These are phyloP conservation scores for Pseudocercospora macadamiae DNA, from an alignment of 2,329 filamentous ascomycete genomes.

Conservation along the genomic window DNA sequence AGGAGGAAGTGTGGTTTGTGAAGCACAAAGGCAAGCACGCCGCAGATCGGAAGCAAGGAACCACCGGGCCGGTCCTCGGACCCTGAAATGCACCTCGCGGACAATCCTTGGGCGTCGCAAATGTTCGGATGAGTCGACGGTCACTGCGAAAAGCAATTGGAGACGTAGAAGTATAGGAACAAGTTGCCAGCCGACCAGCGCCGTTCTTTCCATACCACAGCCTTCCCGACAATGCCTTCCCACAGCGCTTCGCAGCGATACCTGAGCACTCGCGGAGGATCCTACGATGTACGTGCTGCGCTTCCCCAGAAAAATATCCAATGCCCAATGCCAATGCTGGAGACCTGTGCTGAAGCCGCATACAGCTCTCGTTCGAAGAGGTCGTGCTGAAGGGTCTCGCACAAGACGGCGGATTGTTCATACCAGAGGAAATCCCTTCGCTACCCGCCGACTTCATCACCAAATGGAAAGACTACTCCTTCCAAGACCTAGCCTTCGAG, in stretches of 20 bases:
- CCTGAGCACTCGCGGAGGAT: slow-evolving; percentile 64
- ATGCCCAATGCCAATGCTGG: neutral
- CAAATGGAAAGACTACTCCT: slow-evolving; percentile 76
- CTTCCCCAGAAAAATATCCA: slow-evolving; percentile 4
- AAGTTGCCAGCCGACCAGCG: neutral
- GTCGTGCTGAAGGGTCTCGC: slow-evolving; percentile 89
- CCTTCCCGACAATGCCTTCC: slow-evolving; percentile 28
- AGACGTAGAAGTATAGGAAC: neutral
- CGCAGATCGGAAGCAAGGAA: too few species aligned
- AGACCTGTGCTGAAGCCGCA: slow-evolving; percentile 34
- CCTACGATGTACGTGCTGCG: slow-evolving; percentile 58
- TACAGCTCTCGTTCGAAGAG: slow-evolving; percentile 82
- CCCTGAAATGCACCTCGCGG: too few species aligned
- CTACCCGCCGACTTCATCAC: slow-evolving; percentile 66
- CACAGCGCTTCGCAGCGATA: slow-evolving; percentile 63
- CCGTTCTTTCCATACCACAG: neutral
- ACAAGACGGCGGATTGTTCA: slow-evolving; percentile 83
- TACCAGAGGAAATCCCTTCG: slow-evolving; percentile 78
- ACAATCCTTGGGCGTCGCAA: too few species aligned
- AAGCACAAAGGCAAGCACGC: too few species aligned
- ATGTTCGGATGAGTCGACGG: too few species aligned
- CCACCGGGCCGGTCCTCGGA: too few species aligned
- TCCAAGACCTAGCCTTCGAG: slow-evolving; percentile 79
- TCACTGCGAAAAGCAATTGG: too few species aligned
- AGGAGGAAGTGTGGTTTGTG: too few species aligned